phyloP scores from a whole-genome alignment of 1,284 basidiomycete species.

The Anthracocystis setariae region DNA sequence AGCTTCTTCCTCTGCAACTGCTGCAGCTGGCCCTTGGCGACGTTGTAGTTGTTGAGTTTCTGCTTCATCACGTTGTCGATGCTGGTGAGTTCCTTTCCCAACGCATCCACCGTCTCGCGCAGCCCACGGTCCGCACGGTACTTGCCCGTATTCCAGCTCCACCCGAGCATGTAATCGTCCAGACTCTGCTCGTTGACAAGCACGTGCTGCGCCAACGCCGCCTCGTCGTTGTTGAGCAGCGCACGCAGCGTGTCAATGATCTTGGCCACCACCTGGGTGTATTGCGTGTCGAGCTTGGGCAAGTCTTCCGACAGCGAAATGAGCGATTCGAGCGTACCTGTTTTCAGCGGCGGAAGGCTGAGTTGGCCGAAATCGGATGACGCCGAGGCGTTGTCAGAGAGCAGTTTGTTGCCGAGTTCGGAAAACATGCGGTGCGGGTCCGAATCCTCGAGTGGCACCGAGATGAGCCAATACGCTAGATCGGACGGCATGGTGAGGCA shows the following conservation, averaged over 20 bases:
- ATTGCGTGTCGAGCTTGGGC: slow-evolving; percentile 88
- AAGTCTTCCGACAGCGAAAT: slow-evolving; percentile 90
- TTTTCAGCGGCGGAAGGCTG: slow-evolving; percentile 70
- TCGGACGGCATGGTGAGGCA: slow-evolving; percentile 70
- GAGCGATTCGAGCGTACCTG: slow-evolving; percentile 90
- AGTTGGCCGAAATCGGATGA: slow-evolving; percentile 59
- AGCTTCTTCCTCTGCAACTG: slow-evolving; percentile 93
- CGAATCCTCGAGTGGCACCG: slow-evolving; percentile 70
- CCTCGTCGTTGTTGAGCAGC: slow-evolving; percentile 86
- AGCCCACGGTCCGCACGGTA: slow-evolving; percentile 84
- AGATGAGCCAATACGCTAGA: slow-evolving; percentile 72
- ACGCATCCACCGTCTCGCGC: slow-evolving; percentile 80
- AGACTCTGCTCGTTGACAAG: slow-evolving; percentile 83
- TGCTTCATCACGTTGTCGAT: slow-evolving; percentile 71
- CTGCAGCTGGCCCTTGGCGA: slow-evolving; percentile 91
- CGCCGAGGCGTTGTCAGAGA: slow-evolving; percentile 59
- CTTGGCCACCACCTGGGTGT: slow-evolving; percentile 88
- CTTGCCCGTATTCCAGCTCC: slow-evolving; percentile 84
- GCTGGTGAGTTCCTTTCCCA: slow-evolving; percentile 74
- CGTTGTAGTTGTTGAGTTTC: slow-evolving; percentile 89
- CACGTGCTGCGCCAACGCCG: slow-evolving; percentile 83
- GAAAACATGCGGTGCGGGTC: slow-evolving; percentile 70
- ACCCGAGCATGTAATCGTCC: slow-evolving; percentile 79
- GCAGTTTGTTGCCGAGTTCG: slow-evolving; percentile 68
- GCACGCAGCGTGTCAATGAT: slow-evolving; percentile 92